Percentiles rank a stretch among this genome's conserved stretches.
These are phyloP conservation scores for Steccherinum ochraceum DNA, from an alignment of 768 basidiomycete species.

Conservation along the genomic window DNA sequence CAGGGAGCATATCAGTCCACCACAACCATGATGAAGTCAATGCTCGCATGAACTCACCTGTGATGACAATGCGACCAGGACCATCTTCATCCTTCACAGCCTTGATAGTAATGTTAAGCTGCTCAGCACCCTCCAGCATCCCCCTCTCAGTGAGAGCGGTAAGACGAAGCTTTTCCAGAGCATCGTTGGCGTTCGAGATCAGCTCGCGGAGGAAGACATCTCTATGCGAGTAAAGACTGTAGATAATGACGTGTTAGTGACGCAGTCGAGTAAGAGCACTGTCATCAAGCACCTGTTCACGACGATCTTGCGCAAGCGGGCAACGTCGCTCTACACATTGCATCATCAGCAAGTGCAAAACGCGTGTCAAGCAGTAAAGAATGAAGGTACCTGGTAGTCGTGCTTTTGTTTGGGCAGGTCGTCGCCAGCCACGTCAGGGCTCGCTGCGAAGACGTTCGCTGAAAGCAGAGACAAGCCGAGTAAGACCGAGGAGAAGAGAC, in stretches of 20 bases:
- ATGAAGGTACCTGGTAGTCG: constrained; percentile 57
- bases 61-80: constrained; percentile 65
- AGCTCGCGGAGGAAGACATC: constrained; percentile 87
- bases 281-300: constrained; percentile 89
- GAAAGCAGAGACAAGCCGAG: background rate
- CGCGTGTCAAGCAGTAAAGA: background rate
- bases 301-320: constrained; percentile 88
- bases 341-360: background rate
- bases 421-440: background rate
- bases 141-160: constrained; percentile 73
- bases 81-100: constrained; percentile 64
- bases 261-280: no score
- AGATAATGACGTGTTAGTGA: no score
- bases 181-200: constrained; percentile 94
- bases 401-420: constrained; percentile 37
- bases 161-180: constrained; percentile 89
- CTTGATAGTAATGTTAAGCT: constrained; percentile 88
- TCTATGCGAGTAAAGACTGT: constrained; percentile 27
- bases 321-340: constrained; percentile 73
- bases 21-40: background rate
- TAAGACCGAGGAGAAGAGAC: background rate
- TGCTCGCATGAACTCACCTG: no score
- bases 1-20: background rate
- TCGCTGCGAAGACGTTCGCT: background rate
- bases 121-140: constrained; percentile 60